Evolutionary conservation across 2,329 filamentous ascomycete genomes (phyloP), one percentile per base, ranked within the genome.

Genomic region (Fusarium verrucosum): DNA sequence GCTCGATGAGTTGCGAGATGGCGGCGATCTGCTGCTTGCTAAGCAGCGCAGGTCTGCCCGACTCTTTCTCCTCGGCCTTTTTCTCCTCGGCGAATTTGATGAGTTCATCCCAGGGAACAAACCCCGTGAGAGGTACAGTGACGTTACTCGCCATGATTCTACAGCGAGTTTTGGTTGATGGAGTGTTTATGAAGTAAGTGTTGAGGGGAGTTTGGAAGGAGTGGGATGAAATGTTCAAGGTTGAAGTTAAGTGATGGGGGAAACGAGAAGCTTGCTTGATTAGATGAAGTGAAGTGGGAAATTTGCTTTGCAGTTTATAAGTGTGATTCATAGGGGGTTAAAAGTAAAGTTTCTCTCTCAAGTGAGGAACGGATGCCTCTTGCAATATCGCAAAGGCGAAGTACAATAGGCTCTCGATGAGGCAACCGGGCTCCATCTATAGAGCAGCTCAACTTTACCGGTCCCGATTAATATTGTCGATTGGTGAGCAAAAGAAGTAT

Each of bases 1-100:
- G 71, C 3, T 69, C 61, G 49, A 79, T 73, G 41, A 86, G 74
- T 7, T 76, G 70, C 1, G 75, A 71, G 23, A 86, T 69, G 16
- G 81, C 78, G 35, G 74, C 70, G 10, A 73, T 70, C 67, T 85
- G 77, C 6, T 70, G 62, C 6, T 73, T 71, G 0, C 76, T 76
- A 26, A 84, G 67, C 1, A 76, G 75, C 2, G 77, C 74, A 0
- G 80, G 77, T 14, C 62, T 35, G 3, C 64, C 64, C 4, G 55
- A 62, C 30, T 11, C 22, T 30, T 46, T 13, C 30, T 67, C 65
- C 26, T 67, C 65, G 3, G 41, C 49, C 20, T 67, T 62, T 36
- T 68, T 67, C 19, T 45, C 45, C 11, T 50, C 57, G 32, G 64
- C 65, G 20, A 67, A 67, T 17, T 46, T 53, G 13, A 67, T 67